Conservation (phyloP, 2,329 filamentous ascomycete species). For the Metarhizium sp. region DNA sequence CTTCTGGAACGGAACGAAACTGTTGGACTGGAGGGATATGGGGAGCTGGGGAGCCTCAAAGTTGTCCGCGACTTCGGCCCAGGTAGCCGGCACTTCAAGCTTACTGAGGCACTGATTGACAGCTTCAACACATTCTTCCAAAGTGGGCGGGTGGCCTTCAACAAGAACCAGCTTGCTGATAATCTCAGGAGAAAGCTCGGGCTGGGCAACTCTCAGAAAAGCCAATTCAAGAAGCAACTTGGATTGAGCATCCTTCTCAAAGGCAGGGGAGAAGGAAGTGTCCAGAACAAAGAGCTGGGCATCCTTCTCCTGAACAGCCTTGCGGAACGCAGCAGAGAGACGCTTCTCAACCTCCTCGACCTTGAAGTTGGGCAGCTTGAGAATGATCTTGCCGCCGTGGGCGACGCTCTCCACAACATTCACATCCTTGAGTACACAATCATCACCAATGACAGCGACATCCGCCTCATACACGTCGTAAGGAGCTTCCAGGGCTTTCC, state of each 20-base stretch:
- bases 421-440: constrained; percentile 71
- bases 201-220: constrained; percentile 70
- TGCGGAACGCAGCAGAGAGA: constrained; percentile 61
- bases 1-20: constrained; percentile 75
- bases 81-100: constrained; percentile 69
- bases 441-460: constrained; percentile 66
- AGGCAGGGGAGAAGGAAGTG: constrained; percentile 54
- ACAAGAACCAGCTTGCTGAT: constrained; percentile 56
- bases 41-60: constrained; percentile 43
- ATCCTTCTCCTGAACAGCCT: constrained; percentile 59
- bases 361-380: constrained; percentile 72
- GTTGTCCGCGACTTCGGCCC: constrained; percentile 58
- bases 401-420: constrained; percentile 64
- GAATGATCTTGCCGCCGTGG: constrained; percentile 59
- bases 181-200: constrained; percentile 52
- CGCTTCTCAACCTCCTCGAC: constrained; percentile 86
- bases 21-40: constrained; percentile 62
- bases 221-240: constrained; percentile 67
- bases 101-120: constrained; percentile 62
- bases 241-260: constrained; percentile 58
- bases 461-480: constrained; percentile 75
- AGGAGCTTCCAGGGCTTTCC: constrained; percentile 74
- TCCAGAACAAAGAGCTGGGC: constrained; percentile 71
- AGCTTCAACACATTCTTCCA: constrained; percentile 53
- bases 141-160: constrained; percentile 39